Base-by-base conservation (phyloP, 2,329 filamentous ascomycete species). In the Phoma sp. region DNA sequence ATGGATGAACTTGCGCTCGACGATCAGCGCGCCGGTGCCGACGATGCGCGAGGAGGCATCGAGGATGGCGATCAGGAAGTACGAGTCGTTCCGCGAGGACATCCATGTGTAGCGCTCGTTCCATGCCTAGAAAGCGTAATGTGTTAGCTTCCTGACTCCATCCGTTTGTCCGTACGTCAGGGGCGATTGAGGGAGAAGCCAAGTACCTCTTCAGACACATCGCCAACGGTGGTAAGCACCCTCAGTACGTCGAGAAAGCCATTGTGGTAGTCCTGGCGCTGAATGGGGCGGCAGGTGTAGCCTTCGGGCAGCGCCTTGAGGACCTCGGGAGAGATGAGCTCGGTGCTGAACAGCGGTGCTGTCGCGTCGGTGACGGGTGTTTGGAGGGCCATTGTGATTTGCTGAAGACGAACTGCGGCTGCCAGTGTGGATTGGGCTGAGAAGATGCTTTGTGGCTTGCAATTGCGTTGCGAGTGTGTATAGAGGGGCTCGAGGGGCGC, bases 1-100 rank as follows among this genome's bases (percentile, higher is more conserved):
- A 75, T 93, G 90, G 66, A 95, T 93, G 74, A 95, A 95, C 79
- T 98, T 98, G 78, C 89, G 86, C 85, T 99, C 95, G 43, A 96
- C 91, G 62, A 98, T 85, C 76, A 98, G 78, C 32, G 89, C 89
- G 2, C 95, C 95, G 0, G 92, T 96, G 24, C 90, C 93, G n/a
- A 98, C 95, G 45, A 98, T 86, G 59, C 82, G 82, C 41, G 77
- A 77, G 47, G 83, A 79, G 22, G 82, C 85, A 72, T 98, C 90
- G 70, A 91, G 88, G 47, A 98, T 89, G 58, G 93, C 90, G 29
- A 98, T 80, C 53, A 96, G 82, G 75, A 90, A 96, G 80, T 98
- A 97, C 57, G 87, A 86, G 58, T 88, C 89, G 58, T 86, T 86
- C 67, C 89, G 86, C 45, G 81, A 79, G 39, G 82, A 80, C 80